These are phyloP conservation scores for Caulochytrium protostelioides DNA, from an alignment of 371 early-diverging fungal genomes.

Conservation along the genomic window DNA sequence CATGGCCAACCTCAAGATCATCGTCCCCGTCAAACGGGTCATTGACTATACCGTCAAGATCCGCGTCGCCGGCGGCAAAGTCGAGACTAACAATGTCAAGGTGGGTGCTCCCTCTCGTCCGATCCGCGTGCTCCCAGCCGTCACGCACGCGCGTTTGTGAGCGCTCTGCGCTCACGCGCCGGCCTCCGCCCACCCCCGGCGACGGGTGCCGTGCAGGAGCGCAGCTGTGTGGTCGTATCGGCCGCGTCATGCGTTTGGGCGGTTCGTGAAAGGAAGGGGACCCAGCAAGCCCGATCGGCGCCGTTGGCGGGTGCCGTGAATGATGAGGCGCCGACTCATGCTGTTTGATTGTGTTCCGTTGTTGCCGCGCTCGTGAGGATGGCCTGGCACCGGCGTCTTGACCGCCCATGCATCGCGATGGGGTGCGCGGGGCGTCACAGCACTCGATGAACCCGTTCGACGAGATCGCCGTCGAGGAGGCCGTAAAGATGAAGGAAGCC, in stretches of 20 bases:
- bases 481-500: slow-evolving; percentile 77
- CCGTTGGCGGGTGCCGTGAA: no score
- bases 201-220: no score
- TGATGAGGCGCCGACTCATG: background rate
- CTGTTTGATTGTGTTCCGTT: background rate
- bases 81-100: slow-evolving; percentile 79
- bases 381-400: background rate
- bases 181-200: no score
- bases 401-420: background rate
- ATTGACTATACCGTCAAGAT: slow-evolving; percentile 96
- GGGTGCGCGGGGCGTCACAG: slow-evolving; percentile 6
- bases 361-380: background rate
- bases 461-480: slow-evolving; percentile 94
- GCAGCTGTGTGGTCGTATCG: no score
- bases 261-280: no score
- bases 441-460: slow-evolving; percentile 98
- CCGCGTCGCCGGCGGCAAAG: slow-evolving; percentile 74
- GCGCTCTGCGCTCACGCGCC: no score
- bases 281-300: no score
- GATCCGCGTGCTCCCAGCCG: no score
- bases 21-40: slow-evolving; percentile 89
- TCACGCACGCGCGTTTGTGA: no score
- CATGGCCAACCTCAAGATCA: slow-evolving; percentile 55
- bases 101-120: no score
- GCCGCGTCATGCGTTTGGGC: no score